Evolutionary conservation across 1,284 basidiomycete genomes (phyloP).

Genomic region (Irpex lacteus): DNA sequence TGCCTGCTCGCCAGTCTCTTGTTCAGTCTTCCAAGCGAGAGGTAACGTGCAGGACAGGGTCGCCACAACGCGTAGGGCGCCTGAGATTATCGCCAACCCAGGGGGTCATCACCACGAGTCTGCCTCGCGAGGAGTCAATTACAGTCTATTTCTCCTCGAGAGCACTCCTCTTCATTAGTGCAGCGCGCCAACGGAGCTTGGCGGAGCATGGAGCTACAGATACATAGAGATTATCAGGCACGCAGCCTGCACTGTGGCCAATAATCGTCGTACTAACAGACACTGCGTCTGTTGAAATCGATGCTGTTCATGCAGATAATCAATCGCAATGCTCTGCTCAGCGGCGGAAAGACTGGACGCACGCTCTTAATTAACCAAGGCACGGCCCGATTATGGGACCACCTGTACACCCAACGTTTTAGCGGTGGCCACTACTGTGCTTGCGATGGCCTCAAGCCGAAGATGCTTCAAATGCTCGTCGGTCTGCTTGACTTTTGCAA

Average conservation of each 20-base stretch:
- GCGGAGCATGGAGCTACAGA: conserved; percentile 15
- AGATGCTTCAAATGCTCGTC: conserved; percentile 88
- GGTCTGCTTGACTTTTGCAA: conserved; percentile 93
- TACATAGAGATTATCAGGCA: conserved; percentile 18
- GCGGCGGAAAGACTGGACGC: conserved; percentile 19
- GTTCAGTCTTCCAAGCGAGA: not conserved
- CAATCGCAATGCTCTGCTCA: conserved; percentile 20
- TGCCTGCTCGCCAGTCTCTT: not conserved
- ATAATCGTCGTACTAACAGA: conserved; percentile 5
- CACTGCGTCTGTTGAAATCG: conserved; percentile 8
- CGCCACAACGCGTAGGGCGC: not conserved
- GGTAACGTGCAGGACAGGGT: not conserved
- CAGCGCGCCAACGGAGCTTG: conserved; percentile 4
- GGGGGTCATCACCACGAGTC: conserved; percentile 12
- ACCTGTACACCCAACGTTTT: conserved; percentile 85
- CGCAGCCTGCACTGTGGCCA: conserved; percentile 3
- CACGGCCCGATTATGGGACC: conserved; percentile 60
- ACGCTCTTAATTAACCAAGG: conserved; percentile 14
- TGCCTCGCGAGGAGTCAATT: conserved; percentile 10
- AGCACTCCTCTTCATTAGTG: not conserved
- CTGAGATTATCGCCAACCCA: not conserved
- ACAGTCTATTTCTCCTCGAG: not conserved
- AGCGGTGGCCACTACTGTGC: conserved; percentile 83
- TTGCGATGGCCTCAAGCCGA: conserved; percentile 83
- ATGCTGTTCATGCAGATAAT: conserved; percentile 16